A percentile compares a stretch with the other conserved stretches of the same genome.
These are phyloP conservation scores for Pleodorina starrii DNA, from an alignment of 139 green algal species.

Conservation along the genomic window DNA sequence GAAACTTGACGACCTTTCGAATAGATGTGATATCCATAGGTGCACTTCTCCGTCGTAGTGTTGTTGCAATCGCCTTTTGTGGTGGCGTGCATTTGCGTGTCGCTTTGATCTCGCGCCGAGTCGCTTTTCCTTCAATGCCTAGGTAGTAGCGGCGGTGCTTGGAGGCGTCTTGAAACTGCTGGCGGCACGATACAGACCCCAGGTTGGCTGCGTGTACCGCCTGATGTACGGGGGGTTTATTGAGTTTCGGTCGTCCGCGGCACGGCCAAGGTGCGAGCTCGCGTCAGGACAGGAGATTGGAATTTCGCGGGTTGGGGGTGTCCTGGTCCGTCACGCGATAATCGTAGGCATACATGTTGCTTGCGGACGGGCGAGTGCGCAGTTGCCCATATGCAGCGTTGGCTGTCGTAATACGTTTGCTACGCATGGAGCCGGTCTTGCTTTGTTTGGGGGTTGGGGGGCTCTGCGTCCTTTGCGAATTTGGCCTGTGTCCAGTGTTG, in stretches of 20 bases:
- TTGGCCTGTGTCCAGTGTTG: not conserved
- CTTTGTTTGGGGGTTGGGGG: too few species aligned
- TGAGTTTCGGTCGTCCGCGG: not conserved
- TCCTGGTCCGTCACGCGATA: too few species aligned
- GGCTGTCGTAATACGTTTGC: not conserved
- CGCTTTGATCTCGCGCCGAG: slow-evolving; percentile 14
- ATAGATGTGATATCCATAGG: slow-evolving; percentile 19
- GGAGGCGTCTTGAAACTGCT: not conserved
- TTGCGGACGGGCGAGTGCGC: not conserved
- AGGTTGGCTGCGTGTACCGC: too few species aligned
- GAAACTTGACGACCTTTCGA: too few species aligned
- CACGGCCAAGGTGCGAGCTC: not conserved
- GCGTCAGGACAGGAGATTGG: too few species aligned
- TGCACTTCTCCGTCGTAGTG: not conserved
- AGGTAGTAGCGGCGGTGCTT: not conserved
- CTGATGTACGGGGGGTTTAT: not conserved
- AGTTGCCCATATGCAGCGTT: slow-evolving; percentile 14
- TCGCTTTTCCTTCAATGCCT: not conserved
- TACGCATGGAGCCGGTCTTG: not conserved
- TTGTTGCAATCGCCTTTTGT: not conserved
- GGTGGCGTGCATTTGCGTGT: not conserved
- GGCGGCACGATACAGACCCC: not conserved
- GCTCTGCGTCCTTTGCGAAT: not conserved
- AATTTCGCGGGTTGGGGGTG: too few species aligned
- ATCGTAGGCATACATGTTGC: too few species aligned